These are phyloP conservation scores for Nicotiana attenuata DNA, from an alignment of 257 asterid genomes.

Conservation along the genomic window DNA sequence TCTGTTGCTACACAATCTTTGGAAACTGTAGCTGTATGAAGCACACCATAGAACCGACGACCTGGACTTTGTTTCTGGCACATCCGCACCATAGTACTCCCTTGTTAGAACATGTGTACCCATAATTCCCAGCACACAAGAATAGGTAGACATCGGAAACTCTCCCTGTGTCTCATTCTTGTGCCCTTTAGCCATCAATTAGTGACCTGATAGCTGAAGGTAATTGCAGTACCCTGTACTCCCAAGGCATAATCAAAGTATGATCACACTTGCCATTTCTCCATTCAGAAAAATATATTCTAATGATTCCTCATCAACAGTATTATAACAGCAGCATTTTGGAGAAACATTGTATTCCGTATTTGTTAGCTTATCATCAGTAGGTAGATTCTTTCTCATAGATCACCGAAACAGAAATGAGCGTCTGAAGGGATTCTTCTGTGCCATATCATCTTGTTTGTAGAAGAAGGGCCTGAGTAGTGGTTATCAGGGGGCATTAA, in stretches of 20 bases:
- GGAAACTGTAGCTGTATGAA: background rate
- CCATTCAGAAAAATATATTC: background rate
- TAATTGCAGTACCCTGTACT: background rate
- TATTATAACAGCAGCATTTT: background rate
- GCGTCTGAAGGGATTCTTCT: background rate
- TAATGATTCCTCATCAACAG: no score
- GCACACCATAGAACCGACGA: background rate
- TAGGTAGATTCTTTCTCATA: background rate
- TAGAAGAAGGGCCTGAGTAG: background rate
- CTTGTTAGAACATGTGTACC: no score
- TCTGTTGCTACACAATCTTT: background rate
- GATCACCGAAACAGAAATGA: background rate
- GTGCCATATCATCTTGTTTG: background rate
- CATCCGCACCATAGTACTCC: no score
- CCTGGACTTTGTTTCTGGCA: background rate
- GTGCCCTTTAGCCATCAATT: background rate
- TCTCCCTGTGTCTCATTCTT: no score
- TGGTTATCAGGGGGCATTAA: background rate
- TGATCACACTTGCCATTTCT: background rate
- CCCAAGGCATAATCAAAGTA: background rate
- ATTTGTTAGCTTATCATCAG: background rate
- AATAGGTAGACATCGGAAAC: no score
- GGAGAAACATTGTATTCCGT: background rate
- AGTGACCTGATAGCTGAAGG: background rate
- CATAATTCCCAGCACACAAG: no score